Evolutionary conservation across 2,329 filamentous ascomycete genomes (phyloP), one percentile per base, ranked within the genome.

Genomic region (Fusarium aywerte): DNA sequence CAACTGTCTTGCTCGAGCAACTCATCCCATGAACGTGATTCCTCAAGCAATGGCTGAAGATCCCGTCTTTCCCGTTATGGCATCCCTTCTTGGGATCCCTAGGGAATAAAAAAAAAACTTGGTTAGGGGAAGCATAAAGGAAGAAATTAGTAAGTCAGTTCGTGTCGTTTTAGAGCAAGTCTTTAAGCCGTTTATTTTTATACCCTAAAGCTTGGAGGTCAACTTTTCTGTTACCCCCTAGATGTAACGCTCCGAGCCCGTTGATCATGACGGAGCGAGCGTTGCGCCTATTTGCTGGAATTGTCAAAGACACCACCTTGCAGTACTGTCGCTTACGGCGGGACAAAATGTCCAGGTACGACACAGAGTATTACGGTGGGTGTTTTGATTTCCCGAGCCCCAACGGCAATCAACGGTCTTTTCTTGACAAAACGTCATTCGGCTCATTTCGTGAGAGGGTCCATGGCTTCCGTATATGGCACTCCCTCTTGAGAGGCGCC

Each of bases 281-380:
- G 51, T 56, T 44, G 62, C 49, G 39, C 52, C 52, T 53, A 56
- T 42, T 62, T 33, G 39, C 45, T 61, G 33, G 36, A 50, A 44
- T 62, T 59, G 31, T 45, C 21, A 29, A 43, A 25, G 43, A 43
- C 51, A 58, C 29, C 44, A 50, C 32, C 40, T 32, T 36, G 32
- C 42, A 27, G 40, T 57, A 70, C 68, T 55, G 67, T 73, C 70
- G 70, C 70, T 73, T 73, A 73, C 70, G 67, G 70, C 70, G 70
- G 70, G 35, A 67, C 39, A 64, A 50, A 58, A 59, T 68, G 70
- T 68, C 54, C 57, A 54, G 54, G 60, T 44, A 56, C 60, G 27
- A 60, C 43, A 38, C 48, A 20, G 38, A 33, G 32, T 25, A 38
- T 35, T 42, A 62, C 36, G 33, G 42, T 55, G 31, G 25, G 32